phyloP scores from a whole-genome alignment of 257 asterid genomes.

The Handroanthus guayacan region DNA sequence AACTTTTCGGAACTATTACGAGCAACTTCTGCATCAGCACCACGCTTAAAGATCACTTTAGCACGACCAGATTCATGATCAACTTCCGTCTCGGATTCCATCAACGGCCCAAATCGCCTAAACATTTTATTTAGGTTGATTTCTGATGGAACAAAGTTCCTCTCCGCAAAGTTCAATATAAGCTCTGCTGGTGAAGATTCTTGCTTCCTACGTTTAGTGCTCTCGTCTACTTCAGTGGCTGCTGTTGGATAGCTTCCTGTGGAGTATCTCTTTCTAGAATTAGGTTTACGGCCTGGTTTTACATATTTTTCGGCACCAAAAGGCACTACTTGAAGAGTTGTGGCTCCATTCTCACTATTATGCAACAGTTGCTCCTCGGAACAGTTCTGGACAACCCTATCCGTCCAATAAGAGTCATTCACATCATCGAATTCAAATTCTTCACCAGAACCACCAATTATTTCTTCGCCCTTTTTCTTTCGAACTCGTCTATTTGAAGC shows the following conservation, averaged over 20 bases:
- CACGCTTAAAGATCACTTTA: slow-evolving; percentile 82
- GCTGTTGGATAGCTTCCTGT: slow-evolving; percentile 44
- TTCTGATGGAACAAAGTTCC: slow-evolving; percentile 72
- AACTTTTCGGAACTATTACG: slow-evolving; percentile 73
- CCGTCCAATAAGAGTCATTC: slow-evolving; percentile 90
- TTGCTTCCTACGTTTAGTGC: slow-evolving; percentile 55
- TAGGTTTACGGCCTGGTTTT: slow-evolving; percentile 56
- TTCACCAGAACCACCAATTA: slow-evolving; percentile 60
- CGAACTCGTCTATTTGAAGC: slow-evolving; percentile 56
- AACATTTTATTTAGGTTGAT: slow-evolving; percentile 78
- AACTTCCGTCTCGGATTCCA: slow-evolving; percentile 92
- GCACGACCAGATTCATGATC: slow-evolving; percentile 74
- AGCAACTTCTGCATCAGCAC: slow-evolving; percentile 97
- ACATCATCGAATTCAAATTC: slow-evolving; percentile 92
- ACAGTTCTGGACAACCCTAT: slow-evolving; percentile 78
- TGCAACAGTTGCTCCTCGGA: slow-evolving; percentile 71
- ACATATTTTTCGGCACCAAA: slow-evolving; percentile 48
- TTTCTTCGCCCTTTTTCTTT: slow-evolving; percentile 60
- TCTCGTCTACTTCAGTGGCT: slow-evolving; percentile 49
- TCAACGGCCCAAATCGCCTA: slow-evolving; percentile 88
- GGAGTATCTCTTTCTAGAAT: slow-evolving; percentile 69
- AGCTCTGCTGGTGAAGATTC: slow-evolving; percentile 87
- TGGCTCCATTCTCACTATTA: slow-evolving; percentile 50
- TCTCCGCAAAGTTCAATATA: slow-evolving; percentile 70
- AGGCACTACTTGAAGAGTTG: slow-evolving; percentile 36